A percentile compares a stretch with the other conserved stretches of the same genome.
Conservation (phyloP, 768 basidiomycete species). For the Pleurotus pulmonarius region DNA sequence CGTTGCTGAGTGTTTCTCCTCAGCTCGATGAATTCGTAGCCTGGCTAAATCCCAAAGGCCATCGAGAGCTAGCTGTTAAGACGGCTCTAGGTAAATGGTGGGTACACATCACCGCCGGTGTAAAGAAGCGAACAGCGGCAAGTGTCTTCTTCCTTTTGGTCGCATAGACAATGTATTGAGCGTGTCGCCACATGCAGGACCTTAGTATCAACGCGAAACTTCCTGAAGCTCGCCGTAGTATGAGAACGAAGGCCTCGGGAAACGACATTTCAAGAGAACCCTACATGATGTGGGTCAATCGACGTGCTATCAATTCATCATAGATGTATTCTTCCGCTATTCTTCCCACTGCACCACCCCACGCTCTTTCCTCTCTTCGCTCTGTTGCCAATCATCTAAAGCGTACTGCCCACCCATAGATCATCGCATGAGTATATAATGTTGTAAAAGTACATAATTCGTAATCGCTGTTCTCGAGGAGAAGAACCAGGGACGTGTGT, state of each 20-base stretch:
- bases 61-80: slow-evolving; percentile 81
- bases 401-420: not conserved
- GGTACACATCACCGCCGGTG: slow-evolving; percentile 75
- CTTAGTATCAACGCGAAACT: slow-evolving; percentile 63
- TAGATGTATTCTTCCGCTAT: slow-evolving; percentile 13
- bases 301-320: slow-evolving; percentile 54
- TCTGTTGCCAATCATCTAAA: not conserved
- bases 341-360: slow-evolving; percentile 6
- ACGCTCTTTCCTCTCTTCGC: slow-evolving; percentile 1
- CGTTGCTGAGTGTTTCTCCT: slow-evolving; percentile 10
- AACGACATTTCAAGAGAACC: slow-evolving; percentile 72
- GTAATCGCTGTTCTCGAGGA: not conserved
- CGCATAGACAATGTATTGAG: slow-evolving; percentile 3
- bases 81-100: slow-evolving; percentile 79
- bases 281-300: slow-evolving; percentile 88
- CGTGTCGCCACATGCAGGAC: slow-evolving; percentile 43
- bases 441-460: slow-evolving; percentile 7
- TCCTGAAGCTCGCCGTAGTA: slow-evolving; percentile 78
- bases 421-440: slow-evolving; percentile 3
- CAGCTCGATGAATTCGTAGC: slow-evolving; percentile 80
- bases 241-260: slow-evolving; percentile 57
- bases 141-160: slow-evolving; percentile 18
- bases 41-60: slow-evolving; percentile 92
- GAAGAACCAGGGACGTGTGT: not conserved
- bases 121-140: slow-evolving; percentile 72